Evolutionary conservation across 1,284 basidiomycete genomes (phyloP).

Genomic region (Coniferiporia weirii): DNA sequence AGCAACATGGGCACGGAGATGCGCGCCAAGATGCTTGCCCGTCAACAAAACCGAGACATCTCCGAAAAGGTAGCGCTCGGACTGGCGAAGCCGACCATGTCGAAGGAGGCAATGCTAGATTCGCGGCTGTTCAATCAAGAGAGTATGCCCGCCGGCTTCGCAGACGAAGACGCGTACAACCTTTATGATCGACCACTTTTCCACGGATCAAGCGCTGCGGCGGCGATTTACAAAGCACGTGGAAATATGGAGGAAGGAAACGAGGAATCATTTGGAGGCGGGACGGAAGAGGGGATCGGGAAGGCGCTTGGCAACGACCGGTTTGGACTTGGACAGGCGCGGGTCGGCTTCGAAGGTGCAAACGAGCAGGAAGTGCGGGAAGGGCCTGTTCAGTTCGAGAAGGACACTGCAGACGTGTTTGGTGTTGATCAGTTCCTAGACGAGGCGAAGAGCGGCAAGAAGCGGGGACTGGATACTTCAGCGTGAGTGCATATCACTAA

Average conservation of each 20-base stretch:
- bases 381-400: conserved; percentile 99
- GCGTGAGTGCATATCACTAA: conserved; percentile 43
- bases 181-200: conserved; percentile 95
- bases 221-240: conserved; percentile 94
- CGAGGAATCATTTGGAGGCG: conserved; percentile 89
- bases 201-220: conserved; percentile 91
- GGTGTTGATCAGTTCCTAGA: conserved; percentile 97
- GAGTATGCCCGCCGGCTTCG: conserved; percentile 75
- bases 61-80: conserved; percentile 99
- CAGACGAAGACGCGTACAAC: conserved; percentile 89
- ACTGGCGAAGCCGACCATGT: conserved; percentile 91
- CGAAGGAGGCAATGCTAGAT: conserved; percentile 96
- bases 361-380: conserved; percentile 77
- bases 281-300: conserved; percentile 90
- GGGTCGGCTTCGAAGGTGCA: conserved; percentile 86
- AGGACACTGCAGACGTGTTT: conserved; percentile 96
- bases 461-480: conserved; percentile 78
- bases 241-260: conserved; percentile 80
- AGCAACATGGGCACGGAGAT: conserved; percentile 98
- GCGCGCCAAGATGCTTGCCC: conserved; percentile 90
- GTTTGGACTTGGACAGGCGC: conserved; percentile 85
- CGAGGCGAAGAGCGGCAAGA: conserved; percentile 91
- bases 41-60: conserved; percentile 96
- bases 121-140: conserved; percentile 98
- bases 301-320: conserved; percentile 90